These are phyloP conservation scores for Gleditsia sinensis DNA, from an alignment of 306 rosid genomes.

Conservation along the genomic window DNA sequence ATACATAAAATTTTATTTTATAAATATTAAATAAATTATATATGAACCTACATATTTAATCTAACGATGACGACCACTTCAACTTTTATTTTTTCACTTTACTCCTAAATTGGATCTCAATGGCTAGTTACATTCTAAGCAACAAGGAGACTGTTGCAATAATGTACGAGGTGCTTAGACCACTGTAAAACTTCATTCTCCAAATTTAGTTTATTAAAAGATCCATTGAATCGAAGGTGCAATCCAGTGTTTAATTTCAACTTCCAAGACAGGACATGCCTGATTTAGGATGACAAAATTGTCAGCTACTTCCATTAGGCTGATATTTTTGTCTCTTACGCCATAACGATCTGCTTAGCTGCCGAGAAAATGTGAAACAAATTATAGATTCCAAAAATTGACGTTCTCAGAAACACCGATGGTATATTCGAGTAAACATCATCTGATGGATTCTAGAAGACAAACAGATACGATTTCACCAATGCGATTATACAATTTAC, in stretches of 20 bases:
- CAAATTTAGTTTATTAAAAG: too few relatives aligned
- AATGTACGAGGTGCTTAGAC: background rate
- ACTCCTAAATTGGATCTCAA: conserved; percentile 14
- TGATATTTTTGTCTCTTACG: background rate
- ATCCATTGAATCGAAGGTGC: background rate
- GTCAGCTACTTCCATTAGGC: background rate
- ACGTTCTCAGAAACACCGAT: background rate
- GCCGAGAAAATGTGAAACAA: conserved; percentile 14
- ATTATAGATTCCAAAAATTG: background rate
- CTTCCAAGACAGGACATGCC: background rate
- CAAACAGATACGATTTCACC: background rate
- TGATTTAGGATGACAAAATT: background rate
- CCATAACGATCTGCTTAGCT: background rate
- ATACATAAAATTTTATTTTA: too few relatives aligned
- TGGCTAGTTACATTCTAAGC: background rate
- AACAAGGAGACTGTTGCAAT: too few relatives aligned
- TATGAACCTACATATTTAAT: too few relatives aligned
- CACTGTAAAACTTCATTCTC: background rate
- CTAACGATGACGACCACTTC: too few relatives aligned
- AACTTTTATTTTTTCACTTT: conserved; percentile 1
- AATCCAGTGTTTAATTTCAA: background rate
- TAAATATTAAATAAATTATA: too few relatives aligned
- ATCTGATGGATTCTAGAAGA: background rate
- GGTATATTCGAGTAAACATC: background rate
- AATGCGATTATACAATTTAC: background rate